Conservation (phyloP, 768 basidiomycete genomes). For the Boletus subparvulus region DNA sequence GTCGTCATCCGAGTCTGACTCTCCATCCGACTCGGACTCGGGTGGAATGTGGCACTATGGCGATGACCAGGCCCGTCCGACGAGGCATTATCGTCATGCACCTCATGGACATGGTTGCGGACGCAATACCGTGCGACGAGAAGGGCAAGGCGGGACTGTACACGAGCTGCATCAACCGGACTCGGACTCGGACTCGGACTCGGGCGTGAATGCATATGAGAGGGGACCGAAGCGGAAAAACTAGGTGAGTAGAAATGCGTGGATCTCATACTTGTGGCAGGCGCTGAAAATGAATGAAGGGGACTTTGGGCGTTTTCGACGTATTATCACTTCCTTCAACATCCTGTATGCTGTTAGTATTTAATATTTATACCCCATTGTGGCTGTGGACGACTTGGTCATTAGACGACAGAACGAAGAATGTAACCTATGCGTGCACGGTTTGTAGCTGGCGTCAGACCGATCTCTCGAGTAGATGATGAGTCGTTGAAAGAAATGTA, state of each 20-base stretch:
- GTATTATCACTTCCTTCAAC: background rate
- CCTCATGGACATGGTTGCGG: constrained; percentile 1
- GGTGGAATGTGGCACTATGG: background rate
- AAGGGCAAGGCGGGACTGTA: constrained; percentile 9
- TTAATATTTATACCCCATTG: background rate
- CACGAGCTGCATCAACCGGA: constrained; percentile 18
- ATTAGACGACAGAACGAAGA: too few species aligned
- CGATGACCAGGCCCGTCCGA: constrained; percentile 13
- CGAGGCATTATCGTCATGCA: constrained; percentile 3
- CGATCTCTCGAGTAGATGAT: background rate
- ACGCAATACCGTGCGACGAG: constrained; percentile 3
- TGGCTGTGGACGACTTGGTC: background rate
- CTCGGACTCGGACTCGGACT: constrained; percentile 24
- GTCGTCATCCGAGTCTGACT: constrained; percentile 67
- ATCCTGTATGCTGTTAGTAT: background rate
- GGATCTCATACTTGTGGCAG: background rate
- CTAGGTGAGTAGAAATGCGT: constrained; percentile 3
- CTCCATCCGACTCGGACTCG: constrained; percentile 36
- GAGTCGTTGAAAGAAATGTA: background rate
- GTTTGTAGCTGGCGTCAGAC: background rate
- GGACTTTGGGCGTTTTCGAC: background rate
- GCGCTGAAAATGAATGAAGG: background rate
- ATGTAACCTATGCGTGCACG: too few species aligned
- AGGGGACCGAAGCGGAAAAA: constrained; percentile 29
- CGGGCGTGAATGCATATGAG: constrained; percentile 54